These are phyloP conservation scores for Neoascochyta sp. DNA, from an alignment of 2,329 filamentous ascomycete genomes.

Conservation along the genomic window DNA sequence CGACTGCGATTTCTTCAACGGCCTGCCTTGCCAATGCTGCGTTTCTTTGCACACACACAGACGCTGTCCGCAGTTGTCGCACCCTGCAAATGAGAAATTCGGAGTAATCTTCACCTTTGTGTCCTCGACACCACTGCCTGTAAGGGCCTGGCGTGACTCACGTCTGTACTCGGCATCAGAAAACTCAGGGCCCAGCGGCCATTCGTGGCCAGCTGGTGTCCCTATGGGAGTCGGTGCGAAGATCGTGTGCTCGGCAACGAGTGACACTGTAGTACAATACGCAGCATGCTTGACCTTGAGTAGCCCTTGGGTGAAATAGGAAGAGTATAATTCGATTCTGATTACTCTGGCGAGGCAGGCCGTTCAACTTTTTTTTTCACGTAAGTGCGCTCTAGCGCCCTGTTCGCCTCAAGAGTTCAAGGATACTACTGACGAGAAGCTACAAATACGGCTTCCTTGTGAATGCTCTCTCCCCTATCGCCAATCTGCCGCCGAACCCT, in stretches of 20 bases:
- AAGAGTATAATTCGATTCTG: slow-evolving; percentile 80
- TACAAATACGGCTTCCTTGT: slow-evolving; percentile 1
- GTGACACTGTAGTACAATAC: slow-evolving; percentile 94
- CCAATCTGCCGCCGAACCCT: neutral
- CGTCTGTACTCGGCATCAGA: slow-evolving; percentile 89
- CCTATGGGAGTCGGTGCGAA: slow-evolving; percentile 93
- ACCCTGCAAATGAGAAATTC: slow-evolving; percentile 92
- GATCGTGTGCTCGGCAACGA: slow-evolving; percentile 68
- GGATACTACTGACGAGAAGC: slow-evolving; percentile 43
- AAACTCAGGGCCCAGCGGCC: slow-evolving; percentile 62
- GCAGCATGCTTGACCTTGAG: slow-evolving; percentile 63
- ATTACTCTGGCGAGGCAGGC: slow-evolving; percentile 83
- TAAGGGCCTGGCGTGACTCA: slow-evolving; percentile 81
- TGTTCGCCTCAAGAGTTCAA: slow-evolving; percentile 7
- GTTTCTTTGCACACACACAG: slow-evolving; percentile 90
- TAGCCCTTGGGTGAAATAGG: slow-evolving; percentile 40
- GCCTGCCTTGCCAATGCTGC: slow-evolving; percentile 86
- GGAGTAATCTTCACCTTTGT: slow-evolving; percentile 82
- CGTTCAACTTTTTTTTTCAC: slow-evolving; percentile 57
- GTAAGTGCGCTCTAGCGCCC: slow-evolving; percentile 42
- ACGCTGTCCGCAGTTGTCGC: slow-evolving; percentile 38
- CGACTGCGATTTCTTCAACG: slow-evolving; percentile 55
- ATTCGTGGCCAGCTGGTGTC: slow-evolving; percentile 38
- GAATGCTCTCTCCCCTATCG: no score
- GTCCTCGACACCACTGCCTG: slow-evolving; percentile 62